Conservation (phyloP, 192 early-diverging fungal genomes). For the Backusella macrospora region DNA sequence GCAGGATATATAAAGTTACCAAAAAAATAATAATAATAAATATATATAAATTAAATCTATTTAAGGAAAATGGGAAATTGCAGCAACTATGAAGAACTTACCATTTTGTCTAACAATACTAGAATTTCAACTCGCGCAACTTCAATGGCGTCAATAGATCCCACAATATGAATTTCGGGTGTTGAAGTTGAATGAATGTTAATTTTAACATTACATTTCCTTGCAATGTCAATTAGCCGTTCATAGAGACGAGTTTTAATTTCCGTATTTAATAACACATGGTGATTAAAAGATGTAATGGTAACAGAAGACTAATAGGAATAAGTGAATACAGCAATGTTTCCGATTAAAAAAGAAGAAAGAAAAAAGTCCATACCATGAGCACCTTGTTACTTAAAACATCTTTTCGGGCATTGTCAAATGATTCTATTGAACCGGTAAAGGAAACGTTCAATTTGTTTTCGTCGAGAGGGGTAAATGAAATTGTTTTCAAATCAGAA, state of each 20-base stretch:
- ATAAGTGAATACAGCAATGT: slow-evolving; percentile 1
- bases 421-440: neutral
- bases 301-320: slow-evolving; percentile 1
- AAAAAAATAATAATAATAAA: neutral
- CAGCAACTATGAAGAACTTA: neutral
- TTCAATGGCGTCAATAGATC: slow-evolving; percentile 26
- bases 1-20: slow-evolving; percentile 5
- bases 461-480: neutral
- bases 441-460: neutral
- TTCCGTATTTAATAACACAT: slow-evolving; percentile 5
- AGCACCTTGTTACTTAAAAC: neutral
- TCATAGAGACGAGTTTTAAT: neutral
- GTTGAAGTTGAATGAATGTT: slow-evolving; percentile 8
- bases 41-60: neutral
- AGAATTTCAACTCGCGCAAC: slow-evolving; percentile 27
- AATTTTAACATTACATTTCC: neutral
- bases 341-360: neutral
- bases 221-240: slow-evolving; percentile 14
- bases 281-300: neutral
- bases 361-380: neutral
- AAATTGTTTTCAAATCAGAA: neutral
- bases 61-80: neutral
- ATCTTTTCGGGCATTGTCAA: neutral
- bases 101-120: slow-evolving; percentile 37
- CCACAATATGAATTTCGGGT: slow-evolving; percentile 23